These are phyloP conservation scores for Trichoderma citrinoviride DNA, from an alignment of 2,329 filamentous ascomycete genomes.

Conservation along the genomic window DNA sequence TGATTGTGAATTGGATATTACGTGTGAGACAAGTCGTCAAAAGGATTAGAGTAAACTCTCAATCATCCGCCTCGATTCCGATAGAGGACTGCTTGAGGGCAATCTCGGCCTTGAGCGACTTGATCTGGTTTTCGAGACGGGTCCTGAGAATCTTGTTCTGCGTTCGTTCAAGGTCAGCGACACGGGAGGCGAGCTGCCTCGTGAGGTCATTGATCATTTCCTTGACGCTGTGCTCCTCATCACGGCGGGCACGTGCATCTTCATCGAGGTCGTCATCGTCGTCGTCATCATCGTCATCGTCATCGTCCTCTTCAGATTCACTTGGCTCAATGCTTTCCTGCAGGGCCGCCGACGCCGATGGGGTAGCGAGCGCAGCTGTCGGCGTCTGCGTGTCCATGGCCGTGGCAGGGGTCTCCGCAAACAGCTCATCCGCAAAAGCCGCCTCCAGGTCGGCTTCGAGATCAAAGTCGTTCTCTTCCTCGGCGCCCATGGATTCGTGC, in stretches of 20 bases:
- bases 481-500: constrained; percentile 31
- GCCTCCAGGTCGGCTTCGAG: constrained; percentile 57
- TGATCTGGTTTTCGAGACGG: constrained; percentile 51
- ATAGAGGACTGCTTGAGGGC: constrained; percentile 46
- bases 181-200: constrained; percentile 47
- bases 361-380: constrained; percentile 45
- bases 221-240: constrained; percentile 53
- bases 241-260: constrained; percentile 48
- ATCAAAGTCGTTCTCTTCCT: constrained; percentile 48
- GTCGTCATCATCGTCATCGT: constrained; percentile 39
- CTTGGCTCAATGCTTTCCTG: constrained; percentile 47
- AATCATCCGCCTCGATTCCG: constrained; percentile 41
- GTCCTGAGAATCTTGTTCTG: constrained; percentile 49
- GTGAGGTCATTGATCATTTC: constrained; percentile 55
- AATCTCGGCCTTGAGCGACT: constrained; percentile 45
- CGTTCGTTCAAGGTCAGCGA: constrained; percentile 44
- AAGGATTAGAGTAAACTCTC: background rate
- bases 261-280: constrained; percentile 55
- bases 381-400: constrained; percentile 47
- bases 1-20: background rate
- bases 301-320: constrained; percentile 43
- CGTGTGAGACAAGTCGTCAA: background rate
- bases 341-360: constrained; percentile 35
- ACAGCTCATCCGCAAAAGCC: constrained; percentile 45
- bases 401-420: constrained; percentile 43